Evolutionary conservation across 306 rosid genomes (phyloP).

Genomic region (Quercus glauca): DNA sequence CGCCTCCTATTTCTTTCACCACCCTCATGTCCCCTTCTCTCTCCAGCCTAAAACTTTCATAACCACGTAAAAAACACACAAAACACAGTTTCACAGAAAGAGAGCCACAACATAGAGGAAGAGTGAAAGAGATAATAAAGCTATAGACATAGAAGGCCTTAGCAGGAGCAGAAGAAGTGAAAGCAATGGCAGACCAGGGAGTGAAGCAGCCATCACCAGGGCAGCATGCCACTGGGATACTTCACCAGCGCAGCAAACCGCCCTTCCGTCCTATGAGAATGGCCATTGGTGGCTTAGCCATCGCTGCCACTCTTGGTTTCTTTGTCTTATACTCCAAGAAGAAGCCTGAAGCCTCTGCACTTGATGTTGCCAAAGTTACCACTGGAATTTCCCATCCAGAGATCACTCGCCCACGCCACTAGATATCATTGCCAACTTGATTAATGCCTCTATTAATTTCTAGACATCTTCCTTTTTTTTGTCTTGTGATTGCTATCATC

Average conservation of each 20-base stretch:
- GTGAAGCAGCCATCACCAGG: conserved; percentile 24
- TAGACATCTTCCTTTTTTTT: no score
- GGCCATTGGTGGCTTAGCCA: conserved; percentile 59
- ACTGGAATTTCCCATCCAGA: conserved; percentile 34
- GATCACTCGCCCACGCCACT: conserved; percentile 29
- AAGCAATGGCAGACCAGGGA: conserved; percentile 23
- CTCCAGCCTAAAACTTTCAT: background rate
- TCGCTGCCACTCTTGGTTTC: conserved; percentile 41
- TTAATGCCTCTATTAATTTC: background rate
- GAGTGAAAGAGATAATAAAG: background rate
- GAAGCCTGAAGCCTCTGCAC: conserved; percentile 68
- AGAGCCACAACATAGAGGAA: background rate
- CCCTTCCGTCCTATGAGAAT: conserved; percentile 45
- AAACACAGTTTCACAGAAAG: background rate
- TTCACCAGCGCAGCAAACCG: conserved; percentile 45
- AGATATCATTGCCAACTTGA: background rate
- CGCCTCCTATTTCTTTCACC: background rate
- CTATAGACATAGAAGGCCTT: conserved; percentile 6
- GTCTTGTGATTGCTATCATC: no score
- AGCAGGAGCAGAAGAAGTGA: conserved; percentile 25
- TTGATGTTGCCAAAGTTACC: conserved; percentile 62
- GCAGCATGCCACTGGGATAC: conserved; percentile 41
- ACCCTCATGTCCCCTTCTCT: background rate
- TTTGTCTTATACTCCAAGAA: conserved; percentile 52
- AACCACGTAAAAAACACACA: conserved; percentile 4